Evolutionary conservation across 2,329 filamentous ascomycete species (phyloP).

Genomic region (Pleomassaria siparia): DNA sequence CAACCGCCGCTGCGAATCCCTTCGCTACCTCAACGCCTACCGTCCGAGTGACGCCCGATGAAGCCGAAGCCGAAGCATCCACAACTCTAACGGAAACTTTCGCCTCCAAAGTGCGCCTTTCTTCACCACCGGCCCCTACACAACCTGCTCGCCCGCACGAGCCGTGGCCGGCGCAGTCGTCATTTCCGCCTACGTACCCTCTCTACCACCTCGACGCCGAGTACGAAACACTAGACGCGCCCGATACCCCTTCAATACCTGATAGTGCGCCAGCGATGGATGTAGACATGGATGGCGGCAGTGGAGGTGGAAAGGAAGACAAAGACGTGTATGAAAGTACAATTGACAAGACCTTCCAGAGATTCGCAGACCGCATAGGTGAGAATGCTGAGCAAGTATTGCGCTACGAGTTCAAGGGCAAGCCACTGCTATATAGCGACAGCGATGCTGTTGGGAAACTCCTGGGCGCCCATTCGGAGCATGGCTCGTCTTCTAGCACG

Average conservation of each 20-base stretch:
- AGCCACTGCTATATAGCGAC: slow-evolving; percentile 74
- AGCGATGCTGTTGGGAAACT: slow-evolving; percentile 71
- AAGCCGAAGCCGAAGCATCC: slow-evolving; percentile 25
- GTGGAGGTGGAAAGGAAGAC: slow-evolving; percentile 44
- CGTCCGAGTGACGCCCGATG: slow-evolving; percentile 15
- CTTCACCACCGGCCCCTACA: slow-evolving; percentile 39
- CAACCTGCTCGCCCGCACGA: slow-evolving; percentile 52
- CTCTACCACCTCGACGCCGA: slow-evolving; percentile 82
- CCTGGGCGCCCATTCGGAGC: slow-evolving; percentile 47
- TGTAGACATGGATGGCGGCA: slow-evolving; percentile 34
- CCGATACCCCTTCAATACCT: slow-evolving; percentile 54
- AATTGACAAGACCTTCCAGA: slow-evolving; percentile 54
- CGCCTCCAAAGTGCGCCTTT: slow-evolving; percentile 66
- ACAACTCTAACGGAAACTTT: slow-evolving; percentile 72
- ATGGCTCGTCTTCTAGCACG: slow-evolving; percentile 23
- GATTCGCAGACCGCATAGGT: slow-evolving; percentile 53
- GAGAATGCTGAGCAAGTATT: slow-evolving; percentile 55
- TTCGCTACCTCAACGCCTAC: slow-evolving; percentile 32
- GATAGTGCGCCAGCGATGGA: slow-evolving; percentile 48
- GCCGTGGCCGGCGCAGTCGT: slow-evolving; percentile 72
- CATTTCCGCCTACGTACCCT: slow-evolving; percentile 72
- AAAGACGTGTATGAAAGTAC: slow-evolving; percentile 52
- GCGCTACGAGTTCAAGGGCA: slow-evolving; percentile 52
- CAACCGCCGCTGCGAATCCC: slow-evolving; percentile 24
- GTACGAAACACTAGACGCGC: slow-evolving; percentile 77